Evolutionary conservation across 2,329 filamentous ascomycete genomes (phyloP), one percentile per base, ranked within the genome.

Genomic region (Trichoderma atrobrunneum): DNA sequence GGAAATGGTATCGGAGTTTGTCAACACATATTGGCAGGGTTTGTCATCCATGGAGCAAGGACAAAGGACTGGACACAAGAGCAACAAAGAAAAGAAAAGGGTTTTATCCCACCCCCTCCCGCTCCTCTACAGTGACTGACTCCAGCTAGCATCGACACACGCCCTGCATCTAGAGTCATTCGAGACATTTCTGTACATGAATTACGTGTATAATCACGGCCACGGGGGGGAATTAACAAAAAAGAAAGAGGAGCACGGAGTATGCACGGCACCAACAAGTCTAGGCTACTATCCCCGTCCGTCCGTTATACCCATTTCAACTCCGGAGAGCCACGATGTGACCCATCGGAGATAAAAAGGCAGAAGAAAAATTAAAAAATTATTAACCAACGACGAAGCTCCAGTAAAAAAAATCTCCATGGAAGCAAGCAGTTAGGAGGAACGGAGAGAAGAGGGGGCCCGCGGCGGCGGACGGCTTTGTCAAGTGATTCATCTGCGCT

Each of bases 1-100:
- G 51, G 64, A 36, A 67, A 57, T 67, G 64, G 65, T 32, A 59
- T 68, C 54, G 65, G 65, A 68, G 34, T 68, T 68, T 68, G 51
- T 43, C 65, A 68, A 68, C 34, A 60, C 18, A 14, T 24, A 59
- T 43, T n/a, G 39, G 65, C 65, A 68, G 59, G 65, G 65, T 68
- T 68, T 68, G 65, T 68, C 65, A 68, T 68, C 65, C 34, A 28
- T 12, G 36, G 28, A 34, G 51, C 18, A 59, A 43, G 32, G 57
- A 11, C 5, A 30, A 30, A 21, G 12, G 18, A 54, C 26, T 16
- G 12, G 18, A 34, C 26, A 65, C n/a, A 30, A 30, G 16, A 51
- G 34, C n/a, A 18, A 39, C 24, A 39, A n/a, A 24, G n/a, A 21
- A 51, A 21, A 51, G 10, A 10, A 39, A 24, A 26, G 21, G 26